Base-by-base conservation (phyloP, 495 filamentous ascomycete genomes). In the Tuber microsphaerosporum region DNA sequence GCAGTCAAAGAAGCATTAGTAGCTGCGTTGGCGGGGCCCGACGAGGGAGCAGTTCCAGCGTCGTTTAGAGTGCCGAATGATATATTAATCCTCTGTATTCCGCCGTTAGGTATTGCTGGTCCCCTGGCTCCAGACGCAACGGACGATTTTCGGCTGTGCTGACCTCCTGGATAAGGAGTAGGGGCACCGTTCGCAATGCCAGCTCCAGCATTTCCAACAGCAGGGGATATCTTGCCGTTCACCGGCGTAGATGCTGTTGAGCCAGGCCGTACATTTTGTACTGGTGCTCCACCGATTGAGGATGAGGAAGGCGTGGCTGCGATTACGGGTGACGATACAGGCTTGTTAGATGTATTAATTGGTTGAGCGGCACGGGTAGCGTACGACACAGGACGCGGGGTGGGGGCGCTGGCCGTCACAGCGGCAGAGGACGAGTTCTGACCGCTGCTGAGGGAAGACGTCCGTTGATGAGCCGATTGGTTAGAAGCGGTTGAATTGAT, bases 351-450 rank as follows among this genome's bases (percentile, higher is more conserved):
- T 56, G 26, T 76, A 44, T 42, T 31, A 10, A 41, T 19, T 39
- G 56, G 56, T 34, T 31, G 56, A 65, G 70, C 51, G 71, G 74
- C 81, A 75, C 75, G 81, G 75, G 65, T 65, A 56, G 81, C 81
- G 81, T 83, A 82, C 76, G 81, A 83, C 78, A 75, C 48, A 75
- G 77, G 51, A 80, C 80, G 81, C 79, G 75, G 72, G 75, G 81
- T 79, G 78, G 81, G 81, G 81, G 81, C 81, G 81, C 73, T 80
- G 77, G 81, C 81, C 81, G 77, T 75, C 81, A 78, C 81, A 81
- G 79, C 81, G 81, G 81, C 81, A 80, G 80, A 76, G 75, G 79
- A 78, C 65, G 81, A 78, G 46, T 74, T 72, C 76, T 83, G 81
- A 77, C 81, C 81, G 79, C 81, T 65, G 56, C 26, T 82, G 74